Percentiles rank a stretch among this genome's conserved stretches.
Conservation (phyloP, 176 grass and related monocot genomes). For the Cocos nucifera region DNA sequence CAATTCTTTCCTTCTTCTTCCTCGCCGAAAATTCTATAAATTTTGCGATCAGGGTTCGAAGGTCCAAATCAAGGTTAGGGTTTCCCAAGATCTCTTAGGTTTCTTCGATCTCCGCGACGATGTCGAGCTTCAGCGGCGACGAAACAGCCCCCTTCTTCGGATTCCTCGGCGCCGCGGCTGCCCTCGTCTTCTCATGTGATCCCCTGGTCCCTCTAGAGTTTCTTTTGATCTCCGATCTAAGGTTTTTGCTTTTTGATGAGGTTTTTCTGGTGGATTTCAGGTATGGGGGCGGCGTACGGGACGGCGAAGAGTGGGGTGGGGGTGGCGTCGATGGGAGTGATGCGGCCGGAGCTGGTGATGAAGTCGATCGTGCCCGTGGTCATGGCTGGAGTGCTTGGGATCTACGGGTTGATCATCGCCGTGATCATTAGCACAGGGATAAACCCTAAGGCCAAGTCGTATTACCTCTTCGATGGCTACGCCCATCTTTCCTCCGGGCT, state of each 20-base stretch:
- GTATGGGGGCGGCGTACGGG: constrained; percentile 96
- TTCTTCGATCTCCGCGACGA: constrained; percentile 2
- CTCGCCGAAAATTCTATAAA: neutral
- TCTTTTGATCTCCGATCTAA: too few species aligned
- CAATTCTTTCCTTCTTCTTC: neutral
- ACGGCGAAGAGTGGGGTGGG: constrained; percentile 99
- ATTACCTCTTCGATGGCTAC: constrained; percentile 93
- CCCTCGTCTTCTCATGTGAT: constrained; percentile 77
- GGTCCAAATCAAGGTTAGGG: constrained; percentile 7
- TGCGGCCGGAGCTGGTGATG: constrained; percentile 99
- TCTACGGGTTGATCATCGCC: constrained; percentile 91
- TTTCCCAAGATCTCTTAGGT: neutral
- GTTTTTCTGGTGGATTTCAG: constrained; percentile 22
- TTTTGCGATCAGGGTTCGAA: neutral
- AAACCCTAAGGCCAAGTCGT: constrained; percentile 95
- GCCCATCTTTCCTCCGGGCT: constrained; percentile 85
- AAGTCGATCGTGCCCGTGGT: constrained; percentile 99
- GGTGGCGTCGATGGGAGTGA: constrained; percentile 97
- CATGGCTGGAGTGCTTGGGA: constrained; percentile 98
- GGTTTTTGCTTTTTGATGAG: neutral
- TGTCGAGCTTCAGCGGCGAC: constrained; percentile 86
- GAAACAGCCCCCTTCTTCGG: constrained; percentile 99
- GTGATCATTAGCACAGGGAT: constrained; percentile 97
- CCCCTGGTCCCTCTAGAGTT: too few species aligned
- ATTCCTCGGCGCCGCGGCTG: constrained; percentile 91